phyloP scores from a whole-genome alignment of 2,329 filamentous ascomycete genomes.

The Thelonectria discophora region DNA sequence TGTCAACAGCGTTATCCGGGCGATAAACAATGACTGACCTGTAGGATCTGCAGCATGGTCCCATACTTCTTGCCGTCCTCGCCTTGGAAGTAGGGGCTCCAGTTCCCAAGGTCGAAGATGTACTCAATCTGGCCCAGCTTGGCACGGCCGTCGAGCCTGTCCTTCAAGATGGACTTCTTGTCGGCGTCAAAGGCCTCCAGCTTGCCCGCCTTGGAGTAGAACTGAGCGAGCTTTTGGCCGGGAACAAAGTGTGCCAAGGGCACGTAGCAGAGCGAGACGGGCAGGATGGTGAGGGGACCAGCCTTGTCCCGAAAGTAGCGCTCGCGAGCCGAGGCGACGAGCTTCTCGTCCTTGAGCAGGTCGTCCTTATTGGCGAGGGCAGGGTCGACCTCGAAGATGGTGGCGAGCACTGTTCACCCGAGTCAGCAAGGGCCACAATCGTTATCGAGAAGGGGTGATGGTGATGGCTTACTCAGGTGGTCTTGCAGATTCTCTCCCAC shows the following conservation, averaged over 20 bases:
- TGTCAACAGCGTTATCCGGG: not conserved
- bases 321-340: conserved; percentile 45
- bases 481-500: conserved; percentile 62
- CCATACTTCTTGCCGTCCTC: conserved; percentile 54
- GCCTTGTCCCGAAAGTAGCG: conserved; percentile 42
- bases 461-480: conserved; percentile 50
- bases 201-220: conserved; percentile 34
- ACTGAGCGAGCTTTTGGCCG: conserved; percentile 29
- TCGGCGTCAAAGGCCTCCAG: conserved; percentile 34
- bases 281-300: conserved; percentile 52
- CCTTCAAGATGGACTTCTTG: conserved; percentile 42
- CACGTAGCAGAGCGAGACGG: conserved; percentile 54
- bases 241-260: conserved; percentile 50
- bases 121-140: conserved; percentile 58
- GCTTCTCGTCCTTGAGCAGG: conserved; percentile 43
- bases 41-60: conserved; percentile 59
- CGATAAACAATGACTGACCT: conserved; percentile 33
- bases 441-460: not conserved
- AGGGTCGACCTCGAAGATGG: conserved; percentile 57
- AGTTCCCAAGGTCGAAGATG: conserved; percentile 59
- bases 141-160: conserved; percentile 45
- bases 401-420: conserved; percentile 49
- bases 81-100: conserved; percentile 50
- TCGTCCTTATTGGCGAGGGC: conserved; percentile 52
- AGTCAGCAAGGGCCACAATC: conserved; percentile 17